phyloP scores from a whole-genome alignment of 805 yeast genomes.

The Ogataea saltuana region DNA sequence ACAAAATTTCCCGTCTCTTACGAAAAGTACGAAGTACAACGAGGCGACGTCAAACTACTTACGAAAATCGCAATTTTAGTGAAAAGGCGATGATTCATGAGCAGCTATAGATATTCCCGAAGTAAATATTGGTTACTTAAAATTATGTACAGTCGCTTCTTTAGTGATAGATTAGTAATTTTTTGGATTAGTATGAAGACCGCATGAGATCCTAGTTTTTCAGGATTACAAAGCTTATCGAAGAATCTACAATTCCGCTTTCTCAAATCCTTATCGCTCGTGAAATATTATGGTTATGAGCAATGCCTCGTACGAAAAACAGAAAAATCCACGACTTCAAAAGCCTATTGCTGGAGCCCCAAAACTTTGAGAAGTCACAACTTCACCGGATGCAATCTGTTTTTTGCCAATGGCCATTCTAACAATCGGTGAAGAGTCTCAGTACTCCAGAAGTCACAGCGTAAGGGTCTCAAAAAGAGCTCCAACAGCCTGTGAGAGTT shows the following conservation, averaged over 20 bases:
- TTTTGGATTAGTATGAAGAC: background rate
- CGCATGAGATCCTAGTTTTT: background rate
- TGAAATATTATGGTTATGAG: background rate
- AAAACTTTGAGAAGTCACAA: background rate
- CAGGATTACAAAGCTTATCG: background rate
- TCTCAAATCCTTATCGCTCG: background rate
- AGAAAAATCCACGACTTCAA: background rate
- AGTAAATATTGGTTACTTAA: slow-evolving; percentile 1
- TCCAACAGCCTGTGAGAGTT: slow-evolving; percentile 4
- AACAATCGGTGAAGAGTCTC: background rate
- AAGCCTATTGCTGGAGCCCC: background rate
- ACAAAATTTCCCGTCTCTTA: slow-evolving; percentile 8
- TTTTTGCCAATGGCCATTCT: background rate
- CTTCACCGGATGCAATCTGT: no score
- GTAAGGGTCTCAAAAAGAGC: slow-evolving; percentile 1
- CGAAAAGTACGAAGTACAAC: slow-evolving; percentile 9
- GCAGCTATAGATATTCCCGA: slow-evolving; percentile 5
- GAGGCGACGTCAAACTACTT: slow-evolving; percentile 3
- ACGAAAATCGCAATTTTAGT: slow-evolving; percentile 1
- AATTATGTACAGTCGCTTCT: no score
- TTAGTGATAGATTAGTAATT: no score
- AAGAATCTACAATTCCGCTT: background rate
- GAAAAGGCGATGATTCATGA: slow-evolving; percentile 3
- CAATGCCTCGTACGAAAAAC: background rate
- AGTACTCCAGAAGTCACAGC: background rate